phyloP scores from a whole-genome alignment of 371 early-diverging fungal species.

The Mortierella sp. region DNA sequence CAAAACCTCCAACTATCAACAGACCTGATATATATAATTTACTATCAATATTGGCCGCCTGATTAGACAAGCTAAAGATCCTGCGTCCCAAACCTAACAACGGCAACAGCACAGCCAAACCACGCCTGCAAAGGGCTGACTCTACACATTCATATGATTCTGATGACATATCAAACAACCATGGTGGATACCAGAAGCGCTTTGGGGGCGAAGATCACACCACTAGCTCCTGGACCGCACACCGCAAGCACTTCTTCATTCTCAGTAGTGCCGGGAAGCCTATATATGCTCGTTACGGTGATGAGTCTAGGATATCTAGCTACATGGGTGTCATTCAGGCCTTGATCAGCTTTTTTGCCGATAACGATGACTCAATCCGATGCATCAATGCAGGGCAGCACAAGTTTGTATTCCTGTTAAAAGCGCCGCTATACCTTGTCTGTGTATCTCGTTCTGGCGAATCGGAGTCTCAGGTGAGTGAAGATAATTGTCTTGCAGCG shows the following conservation, averaged over 20 bases:
- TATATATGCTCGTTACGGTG: constrained; percentile 88
- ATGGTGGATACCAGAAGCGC: constrained; percentile 53
- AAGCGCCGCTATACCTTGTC: constrained; percentile 88
- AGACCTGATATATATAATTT: not conserved
- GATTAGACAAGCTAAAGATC: constrained; percentile 42
- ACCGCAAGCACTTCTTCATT: constrained; percentile 86
- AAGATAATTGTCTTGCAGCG: too few relatives aligned
- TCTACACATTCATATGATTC: constrained; percentile 48
- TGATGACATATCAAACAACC: constrained; percentile 53
- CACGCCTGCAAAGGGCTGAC: constrained; percentile 21
- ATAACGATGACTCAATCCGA: constrained; percentile 83
- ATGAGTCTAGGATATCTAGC: constrained; percentile 88
- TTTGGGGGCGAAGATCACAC: constrained; percentile 53
- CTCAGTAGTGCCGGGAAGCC: constrained; percentile 92
- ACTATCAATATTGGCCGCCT: not conserved
- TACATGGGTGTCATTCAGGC: constrained; percentile 95
- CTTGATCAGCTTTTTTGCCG: constrained; percentile 87
- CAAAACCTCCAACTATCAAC: too few relatives aligned
- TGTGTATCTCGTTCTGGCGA: constrained; percentile 87
- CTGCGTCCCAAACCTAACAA: constrained; percentile 23
- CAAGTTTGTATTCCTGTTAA: constrained; percentile 85
- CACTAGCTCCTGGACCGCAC: constrained; percentile 66
- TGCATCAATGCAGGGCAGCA: constrained; percentile 84
- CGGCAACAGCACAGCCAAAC: constrained; percentile 16
- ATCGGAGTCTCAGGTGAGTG: constrained; percentile 78